Base-by-base conservation (phyloP, 352 stramenopile species). In the Phytopythium boreale region DNA sequence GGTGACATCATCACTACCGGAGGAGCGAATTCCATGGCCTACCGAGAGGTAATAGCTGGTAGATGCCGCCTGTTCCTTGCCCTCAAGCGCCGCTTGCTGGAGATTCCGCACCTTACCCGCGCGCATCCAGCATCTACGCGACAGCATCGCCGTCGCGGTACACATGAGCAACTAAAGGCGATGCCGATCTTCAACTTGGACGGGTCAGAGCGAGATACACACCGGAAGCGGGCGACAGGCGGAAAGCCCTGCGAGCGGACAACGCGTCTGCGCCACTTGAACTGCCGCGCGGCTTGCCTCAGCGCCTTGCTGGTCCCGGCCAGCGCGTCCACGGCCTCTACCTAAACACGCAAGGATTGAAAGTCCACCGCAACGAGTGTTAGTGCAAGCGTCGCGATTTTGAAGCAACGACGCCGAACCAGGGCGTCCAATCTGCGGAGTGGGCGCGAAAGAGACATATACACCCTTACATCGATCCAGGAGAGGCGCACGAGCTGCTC, bases 381-480 rank as follows among this genome's bases (percentile, higher is more conserved):
- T 19, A 36, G 47, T n/a, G 12, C 47, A 53, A 4, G 1, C 12
- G 4, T n/a, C 14, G 22, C 14, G 24, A 53, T 46, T 29, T 9
- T 47, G n/a, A 17, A 8, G 12, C 53, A 47, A 59, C n/a, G 37
- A 9, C 31, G 34, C 20, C n/a, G 20, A 46, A 14, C 4, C 37
- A 20, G 12, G 24, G 8, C 53, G 12, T 20, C 2, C 20, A 29
- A 10, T 34, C 15, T 8, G 29, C 17, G 4, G 29, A 4, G 17
- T 2, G 12, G 11, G n/a, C 3, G 19, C 11, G 3, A 11, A 34
- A n/a, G 2, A 56, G n/a, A 57, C 19, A n/a, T 20, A 0, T 41
- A n/a, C 0, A 20, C 44, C 56, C 47, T 60, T 41, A 89, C 82
- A 50, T 88, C 56, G 0, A 90, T 19, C 80, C 76, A 90, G 50